These are phyloP conservation scores for Collybia sordida DNA, from an alignment of 768 basidiomycete genomes.

Conservation along the genomic window DNA sequence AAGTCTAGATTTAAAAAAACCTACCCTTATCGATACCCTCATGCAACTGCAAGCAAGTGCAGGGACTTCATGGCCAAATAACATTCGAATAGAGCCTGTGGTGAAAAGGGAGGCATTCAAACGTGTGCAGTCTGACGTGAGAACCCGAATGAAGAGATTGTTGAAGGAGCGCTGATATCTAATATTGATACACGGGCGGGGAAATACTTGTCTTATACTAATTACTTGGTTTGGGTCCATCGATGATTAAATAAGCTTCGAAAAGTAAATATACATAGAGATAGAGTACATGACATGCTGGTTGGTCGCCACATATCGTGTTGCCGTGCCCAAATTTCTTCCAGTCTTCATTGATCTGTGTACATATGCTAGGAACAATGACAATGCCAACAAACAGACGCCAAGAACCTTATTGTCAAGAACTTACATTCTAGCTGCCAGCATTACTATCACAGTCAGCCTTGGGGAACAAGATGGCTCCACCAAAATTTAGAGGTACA, in stretches of 20 bases:
- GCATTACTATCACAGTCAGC: too few species aligned
- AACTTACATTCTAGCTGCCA: too few species aligned
- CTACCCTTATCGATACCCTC: constrained; percentile 35
- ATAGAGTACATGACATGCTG: too few species aligned
- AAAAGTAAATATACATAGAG: too few species aligned
- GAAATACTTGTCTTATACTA: too few species aligned
- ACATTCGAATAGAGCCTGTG: constrained; percentile 44
- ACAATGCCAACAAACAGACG: too few species aligned
- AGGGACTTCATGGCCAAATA: constrained; percentile 40
- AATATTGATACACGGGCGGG: neutral
- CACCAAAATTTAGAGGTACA: neutral
- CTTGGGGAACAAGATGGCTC: too few species aligned
- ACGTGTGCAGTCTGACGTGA: constrained; percentile 34
- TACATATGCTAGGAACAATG: neutral
- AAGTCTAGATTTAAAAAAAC: constrained; percentile 29
- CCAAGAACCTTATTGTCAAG: too few species aligned
- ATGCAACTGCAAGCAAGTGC: constrained; percentile 30
- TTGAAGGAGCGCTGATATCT: constrained; percentile 38
- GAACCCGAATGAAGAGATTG: constrained; percentile 37
- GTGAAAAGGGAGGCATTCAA: constrained; percentile 39
- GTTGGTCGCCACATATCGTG: too few species aligned
- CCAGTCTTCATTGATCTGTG: neutral
- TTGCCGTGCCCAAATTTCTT: neutral
- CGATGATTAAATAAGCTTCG: too few species aligned
- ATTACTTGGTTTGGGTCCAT: too few species aligned